phyloP scores from a whole-genome alignment of 2,329 filamentous ascomycete genomes.

The Colletotrichum sp. region DNA sequence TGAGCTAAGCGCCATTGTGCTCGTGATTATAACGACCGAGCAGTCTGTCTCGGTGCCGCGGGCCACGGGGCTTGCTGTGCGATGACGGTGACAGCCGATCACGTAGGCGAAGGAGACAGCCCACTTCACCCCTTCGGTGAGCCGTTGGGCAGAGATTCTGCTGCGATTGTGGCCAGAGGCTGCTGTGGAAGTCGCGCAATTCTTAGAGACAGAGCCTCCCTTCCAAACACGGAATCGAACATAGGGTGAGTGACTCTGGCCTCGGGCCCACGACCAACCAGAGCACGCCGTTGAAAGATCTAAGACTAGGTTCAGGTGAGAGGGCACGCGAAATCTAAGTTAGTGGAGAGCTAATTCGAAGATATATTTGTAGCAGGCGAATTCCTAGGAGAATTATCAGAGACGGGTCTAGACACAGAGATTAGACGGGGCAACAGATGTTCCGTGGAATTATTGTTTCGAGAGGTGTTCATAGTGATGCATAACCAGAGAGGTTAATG shows the following conservation, averaged over 20 bases:
- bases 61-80: constrained; percentile 33
- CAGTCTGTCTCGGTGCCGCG: constrained; percentile 37
- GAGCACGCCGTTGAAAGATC: constrained; percentile 18
- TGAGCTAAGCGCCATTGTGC: constrained; percentile 27
- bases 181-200: constrained; percentile 24
- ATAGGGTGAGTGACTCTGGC: constrained; percentile 33
- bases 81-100: constrained; percentile 34
- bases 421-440: not conserved
- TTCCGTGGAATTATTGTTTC: not conserved
- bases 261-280: constrained; percentile 27
- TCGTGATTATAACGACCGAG: constrained; percentile 28
- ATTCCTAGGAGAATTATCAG: not conserved
- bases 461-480: not conserved
- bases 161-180: not conserved
- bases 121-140: constrained; percentile 29
- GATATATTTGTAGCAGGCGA: not conserved
- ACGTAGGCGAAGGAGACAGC: not conserved
- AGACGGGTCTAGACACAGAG: not conserved
- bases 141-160: constrained; percentile 27
- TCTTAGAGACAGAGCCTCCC: constrained; percentile 18
- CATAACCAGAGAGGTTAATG: no score
- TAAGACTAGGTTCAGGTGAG: constrained; percentile 11
- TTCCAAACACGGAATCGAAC: constrained; percentile 21
- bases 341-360: not conserved
- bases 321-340: not conserved